phyloP scores from a whole-genome alignment of 2,329 filamentous ascomycete species.

The Fusarium haematococcum region DNA sequence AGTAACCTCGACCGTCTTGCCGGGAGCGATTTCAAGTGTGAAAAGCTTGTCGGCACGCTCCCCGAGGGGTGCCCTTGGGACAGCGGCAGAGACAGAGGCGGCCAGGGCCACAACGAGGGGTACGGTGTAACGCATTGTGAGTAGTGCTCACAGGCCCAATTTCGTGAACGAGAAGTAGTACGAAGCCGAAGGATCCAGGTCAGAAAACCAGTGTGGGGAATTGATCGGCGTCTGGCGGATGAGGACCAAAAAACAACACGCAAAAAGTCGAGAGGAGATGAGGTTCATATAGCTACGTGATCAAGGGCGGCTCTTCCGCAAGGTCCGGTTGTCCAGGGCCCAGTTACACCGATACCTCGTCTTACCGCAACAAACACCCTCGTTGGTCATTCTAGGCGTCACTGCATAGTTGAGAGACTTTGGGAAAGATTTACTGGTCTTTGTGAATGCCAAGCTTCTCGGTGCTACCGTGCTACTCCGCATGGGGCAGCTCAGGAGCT shows the following conservation, averaged over 20 bases:
- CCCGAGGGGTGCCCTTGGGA: not conserved
- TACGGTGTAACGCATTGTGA: slow-evolving; percentile 25
- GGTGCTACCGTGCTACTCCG: slow-evolving; percentile 10
- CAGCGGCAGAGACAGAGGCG: slow-evolving; percentile 13
- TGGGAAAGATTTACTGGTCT: not conserved
- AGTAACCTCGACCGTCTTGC: slow-evolving; percentile 28
- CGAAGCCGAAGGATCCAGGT: not conserved
- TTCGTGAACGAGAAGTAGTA: not conserved
- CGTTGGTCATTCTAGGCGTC: not conserved
- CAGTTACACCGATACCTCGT: not conserved
- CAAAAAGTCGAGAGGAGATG: not conserved
- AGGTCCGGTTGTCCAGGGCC: not conserved
- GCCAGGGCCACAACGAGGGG: slow-evolving; percentile 28
- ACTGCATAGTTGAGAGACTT: not conserved
- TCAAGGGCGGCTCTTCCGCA: not conserved
- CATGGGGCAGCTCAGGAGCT: slow-evolving; percentile 18
- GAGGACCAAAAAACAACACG: not conserved
- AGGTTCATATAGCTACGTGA: not conserved
- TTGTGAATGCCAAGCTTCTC: slow-evolving; percentile 8
- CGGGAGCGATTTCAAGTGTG: slow-evolving; percentile 13
- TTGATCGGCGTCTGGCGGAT: not conserved
- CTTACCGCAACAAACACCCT: not conserved
- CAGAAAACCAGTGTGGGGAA: not conserved
- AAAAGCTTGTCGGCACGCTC: slow-evolving; percentile 20
- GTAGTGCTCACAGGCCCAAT: not conserved